Conservation (phyloP, 306 rosid species). For the Psophocarpus tetragonolobus region DNA sequence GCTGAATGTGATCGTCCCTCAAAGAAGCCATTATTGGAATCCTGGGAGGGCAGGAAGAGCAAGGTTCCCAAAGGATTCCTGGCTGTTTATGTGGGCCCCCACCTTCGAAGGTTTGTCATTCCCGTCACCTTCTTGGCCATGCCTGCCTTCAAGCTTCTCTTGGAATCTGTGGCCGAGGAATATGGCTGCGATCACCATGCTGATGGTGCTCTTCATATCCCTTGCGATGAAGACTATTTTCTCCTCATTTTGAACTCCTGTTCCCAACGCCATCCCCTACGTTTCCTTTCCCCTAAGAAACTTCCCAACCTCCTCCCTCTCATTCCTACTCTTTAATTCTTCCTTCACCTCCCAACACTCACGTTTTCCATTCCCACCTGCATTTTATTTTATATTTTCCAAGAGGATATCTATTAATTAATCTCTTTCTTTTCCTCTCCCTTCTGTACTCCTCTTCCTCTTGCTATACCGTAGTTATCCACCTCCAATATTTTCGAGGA, state of each 20-base stretch:
- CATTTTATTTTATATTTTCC: too few relatives aligned
- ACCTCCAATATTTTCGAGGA: too few relatives aligned
- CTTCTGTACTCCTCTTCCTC: too few relatives aligned
- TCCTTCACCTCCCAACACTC: too few relatives aligned
- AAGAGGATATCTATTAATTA: too few relatives aligned
- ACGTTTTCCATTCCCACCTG: too few relatives aligned
- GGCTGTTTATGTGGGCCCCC: slow-evolving; percentile 57
- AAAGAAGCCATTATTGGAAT: slow-evolving; percentile 32
- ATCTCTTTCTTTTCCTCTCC: too few relatives aligned
- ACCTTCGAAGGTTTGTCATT: slow-evolving; percentile 50
- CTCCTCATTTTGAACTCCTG: slow-evolving; percentile 34
- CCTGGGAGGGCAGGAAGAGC: background rate
- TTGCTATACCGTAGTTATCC: too few relatives aligned
- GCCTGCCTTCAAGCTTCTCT: slow-evolving; percentile 47
- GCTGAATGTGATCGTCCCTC: too few relatives aligned
- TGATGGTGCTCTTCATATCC: slow-evolving; percentile 53
- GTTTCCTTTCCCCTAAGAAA: slow-evolving; percentile 13
- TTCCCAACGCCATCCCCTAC: slow-evolving; percentile 18
- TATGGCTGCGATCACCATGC: slow-evolving; percentile 50
- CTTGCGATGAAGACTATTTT: slow-evolving; percentile 64
- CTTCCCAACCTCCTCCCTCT: background rate
- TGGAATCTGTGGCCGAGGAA: slow-evolving; percentile 59
- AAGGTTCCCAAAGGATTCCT: slow-evolving; percentile 54
- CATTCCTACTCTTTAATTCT: background rate
- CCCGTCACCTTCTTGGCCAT: slow-evolving; percentile 51